These are phyloP conservation scores for Aureoboletus auriporus DNA, from an alignment of 768 basidiomycete species.

Conservation along the genomic window DNA sequence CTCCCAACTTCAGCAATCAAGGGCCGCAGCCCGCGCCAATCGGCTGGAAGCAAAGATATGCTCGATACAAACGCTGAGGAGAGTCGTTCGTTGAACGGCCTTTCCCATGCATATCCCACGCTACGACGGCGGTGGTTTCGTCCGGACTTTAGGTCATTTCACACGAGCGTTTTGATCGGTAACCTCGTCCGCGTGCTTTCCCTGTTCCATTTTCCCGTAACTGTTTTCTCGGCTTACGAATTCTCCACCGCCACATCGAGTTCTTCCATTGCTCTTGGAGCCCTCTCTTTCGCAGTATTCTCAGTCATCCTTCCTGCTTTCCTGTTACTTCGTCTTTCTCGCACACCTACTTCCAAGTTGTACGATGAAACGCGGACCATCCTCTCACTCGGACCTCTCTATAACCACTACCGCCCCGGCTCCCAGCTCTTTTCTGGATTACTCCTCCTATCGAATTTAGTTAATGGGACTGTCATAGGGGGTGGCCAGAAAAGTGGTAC, in stretches of 20 bases:
- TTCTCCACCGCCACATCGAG: conserved; percentile 43
- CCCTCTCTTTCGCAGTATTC: conserved; percentile 73
- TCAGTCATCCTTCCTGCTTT: conserved; percentile 74
- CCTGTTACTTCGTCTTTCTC: conserved; percentile 71
- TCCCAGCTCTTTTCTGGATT: conserved; percentile 85
- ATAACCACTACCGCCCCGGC: conserved; percentile 91
- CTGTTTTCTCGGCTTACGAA: conserved; percentile 81
- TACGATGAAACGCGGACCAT: conserved; percentile 94
- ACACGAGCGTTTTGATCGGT: conserved; percentile 77
- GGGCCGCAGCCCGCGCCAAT: conserved; percentile 39
- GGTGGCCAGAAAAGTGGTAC: conserved; percentile 89
- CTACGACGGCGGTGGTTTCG: conserved; percentile 35
- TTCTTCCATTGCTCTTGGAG: conserved; percentile 73
- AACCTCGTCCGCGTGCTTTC: conserved; percentile 90
- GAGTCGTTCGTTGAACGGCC: conserved; percentile 26
- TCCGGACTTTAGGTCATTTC: conserved; percentile 70
- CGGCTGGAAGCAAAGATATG: conserved; percentile 48
- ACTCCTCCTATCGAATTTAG: conserved; percentile 77
- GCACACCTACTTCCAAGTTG: conserved; percentile 82
- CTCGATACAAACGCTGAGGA: conserved; percentile 35
- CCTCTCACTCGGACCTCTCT: conserved; percentile 85
- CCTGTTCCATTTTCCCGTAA: conserved; percentile 92
- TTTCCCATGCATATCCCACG: conserved; percentile 17
- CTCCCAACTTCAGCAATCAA: conserved; percentile 20
- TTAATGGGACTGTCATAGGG: conserved; percentile 81